A percentile compares a stretch with the other conserved stretches of the same genome.
phyloP scores from a whole-genome alignment of 306 rosid species.

The Cercis canadensis region DNA sequence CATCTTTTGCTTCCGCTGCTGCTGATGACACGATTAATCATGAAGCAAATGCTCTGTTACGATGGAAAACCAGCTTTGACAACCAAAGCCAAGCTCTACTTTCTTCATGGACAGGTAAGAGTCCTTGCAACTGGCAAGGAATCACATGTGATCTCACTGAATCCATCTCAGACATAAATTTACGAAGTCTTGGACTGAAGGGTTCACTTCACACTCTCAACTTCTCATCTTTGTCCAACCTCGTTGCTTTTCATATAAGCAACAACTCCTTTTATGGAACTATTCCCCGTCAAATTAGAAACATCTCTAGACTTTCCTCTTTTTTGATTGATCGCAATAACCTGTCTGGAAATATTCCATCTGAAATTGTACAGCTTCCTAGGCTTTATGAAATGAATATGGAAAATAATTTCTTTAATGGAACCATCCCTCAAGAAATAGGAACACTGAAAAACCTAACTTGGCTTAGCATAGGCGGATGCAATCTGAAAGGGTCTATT shows the following conservation, averaged over 20 bases:
- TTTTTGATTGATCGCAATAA: not conserved
- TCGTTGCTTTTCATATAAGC: not conserved
- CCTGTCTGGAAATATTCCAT: slow-evolving; percentile 1
- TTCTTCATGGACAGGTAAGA: slow-evolving; percentile 25
- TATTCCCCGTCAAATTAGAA: slow-evolving; percentile 26
- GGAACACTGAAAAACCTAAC: slow-evolving; percentile 6
- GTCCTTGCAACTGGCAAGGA: slow-evolving; percentile 31
- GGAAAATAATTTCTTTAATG: not conserved
- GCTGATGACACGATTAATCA: not conserved
- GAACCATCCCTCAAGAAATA: slow-evolving; percentile 30
- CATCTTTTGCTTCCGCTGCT: not conserved
- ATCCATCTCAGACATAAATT: not conserved
- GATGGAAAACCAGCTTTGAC: slow-evolving; percentile 34
- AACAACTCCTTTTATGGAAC: slow-evolving; percentile 12
- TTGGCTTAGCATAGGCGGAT: not conserved
- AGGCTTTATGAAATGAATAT: not conserved
- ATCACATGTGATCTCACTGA: slow-evolving; percentile 7
- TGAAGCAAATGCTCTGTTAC: slow-evolving; percentile 28
- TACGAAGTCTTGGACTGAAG: not conserved
- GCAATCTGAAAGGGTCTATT: not conserved
- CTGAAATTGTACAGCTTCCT: not conserved
- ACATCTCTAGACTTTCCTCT: slow-evolving; percentile 1
- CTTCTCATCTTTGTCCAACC: slow-evolving; percentile 27
- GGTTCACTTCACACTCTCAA: slow-evolving; percentile 36
- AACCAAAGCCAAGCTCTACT: slow-evolving; percentile 9